Conservation (phyloP, 2,329 filamentous ascomycete genomes). For the Emmonsia crescens region DNA sequence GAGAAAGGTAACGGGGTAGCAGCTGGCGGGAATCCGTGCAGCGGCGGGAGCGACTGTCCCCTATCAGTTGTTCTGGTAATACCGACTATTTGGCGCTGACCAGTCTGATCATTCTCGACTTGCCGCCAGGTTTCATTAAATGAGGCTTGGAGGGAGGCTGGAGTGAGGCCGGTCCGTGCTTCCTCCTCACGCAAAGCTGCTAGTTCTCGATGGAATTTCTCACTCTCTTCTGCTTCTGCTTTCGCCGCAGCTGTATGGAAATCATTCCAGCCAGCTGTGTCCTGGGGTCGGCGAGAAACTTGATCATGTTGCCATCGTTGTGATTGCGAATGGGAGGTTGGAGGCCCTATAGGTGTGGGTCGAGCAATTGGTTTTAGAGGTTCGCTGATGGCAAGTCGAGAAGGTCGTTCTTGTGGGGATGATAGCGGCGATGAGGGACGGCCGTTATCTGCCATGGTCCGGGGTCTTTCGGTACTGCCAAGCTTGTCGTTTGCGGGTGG, state of each 20-base stretch:
- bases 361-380: constrained; percentile 30
- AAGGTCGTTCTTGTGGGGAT: constrained; percentile 30
- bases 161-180: constrained; percentile 20
- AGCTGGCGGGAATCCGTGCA: constrained; percentile 28
- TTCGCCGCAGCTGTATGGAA: constrained; percentile 32
- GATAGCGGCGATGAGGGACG: constrained; percentile 26
- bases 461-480: constrained; percentile 14
- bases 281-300: constrained; percentile 17
- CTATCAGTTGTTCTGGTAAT: constrained; percentile 25
- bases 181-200: constrained; percentile 30
- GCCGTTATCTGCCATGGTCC: constrained; percentile 24
- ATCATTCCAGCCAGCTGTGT: constrained; percentile 34
- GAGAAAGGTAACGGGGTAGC: constrained; percentile 27
- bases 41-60: constrained; percentile 19
- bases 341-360: constrained; percentile 38
- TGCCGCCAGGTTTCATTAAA: constrained; percentile 40
- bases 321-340: constrained; percentile 24
- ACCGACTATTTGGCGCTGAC: constrained; percentile 29
- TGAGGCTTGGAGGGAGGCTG: constrained; percentile 24
- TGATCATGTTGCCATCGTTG: constrained; percentile 22
- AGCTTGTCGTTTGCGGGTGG: constrained; percentile 14
- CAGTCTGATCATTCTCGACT: constrained; percentile 30
- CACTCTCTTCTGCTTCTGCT: constrained; percentile 32
- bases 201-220: constrained; percentile 31
- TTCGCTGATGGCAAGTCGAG: constrained; percentile 27